phyloP scores from a whole-genome alignment of 768 basidiomycete species.

The Trametes punicea region DNA sequence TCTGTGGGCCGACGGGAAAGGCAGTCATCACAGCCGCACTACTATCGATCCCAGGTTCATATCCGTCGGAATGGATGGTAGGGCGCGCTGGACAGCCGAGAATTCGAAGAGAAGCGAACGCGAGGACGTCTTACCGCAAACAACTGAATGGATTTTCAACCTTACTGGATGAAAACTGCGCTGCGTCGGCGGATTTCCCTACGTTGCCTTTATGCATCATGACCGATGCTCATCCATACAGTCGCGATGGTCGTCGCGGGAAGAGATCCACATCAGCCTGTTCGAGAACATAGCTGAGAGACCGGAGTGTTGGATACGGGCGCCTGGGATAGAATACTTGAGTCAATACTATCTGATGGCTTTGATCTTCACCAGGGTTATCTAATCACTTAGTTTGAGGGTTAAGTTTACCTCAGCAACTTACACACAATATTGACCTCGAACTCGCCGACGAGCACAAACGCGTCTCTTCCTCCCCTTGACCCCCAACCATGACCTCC shows the following conservation, averaged over 20 bases:
- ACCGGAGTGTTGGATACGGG: too few species aligned
- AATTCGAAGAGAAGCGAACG: slow-evolving; percentile 9
- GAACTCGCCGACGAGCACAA: slow-evolving; percentile 8
- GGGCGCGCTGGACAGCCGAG: neutral
- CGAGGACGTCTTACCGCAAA: neutral
- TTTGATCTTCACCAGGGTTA: neutral
- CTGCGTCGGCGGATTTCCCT: neutral
- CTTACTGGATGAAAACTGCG: neutral
- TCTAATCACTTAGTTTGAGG: slow-evolving; percentile 3
- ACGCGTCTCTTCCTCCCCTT: slow-evolving; percentile 24
- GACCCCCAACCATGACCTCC: slow-evolving; percentile 40
- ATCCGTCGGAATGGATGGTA: slow-evolving; percentile 16
- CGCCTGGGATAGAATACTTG: neutral
- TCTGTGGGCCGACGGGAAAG: slow-evolving; percentile 1
- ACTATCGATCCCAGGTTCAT: slow-evolving; percentile 19
- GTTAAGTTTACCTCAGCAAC: slow-evolving; percentile 14
- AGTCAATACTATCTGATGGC: neutral
- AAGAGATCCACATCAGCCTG: too few species aligned
- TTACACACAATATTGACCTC: slow-evolving; percentile 5
- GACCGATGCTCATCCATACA: too few species aligned
- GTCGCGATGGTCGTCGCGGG: too few species aligned
- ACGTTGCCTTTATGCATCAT: neutral
- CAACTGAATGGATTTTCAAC: slow-evolving; percentile 1
- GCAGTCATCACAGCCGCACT: slow-evolving; percentile 9
- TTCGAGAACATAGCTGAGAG: too few species aligned